These are phyloP conservation scores for Xylaria grammica DNA, from an alignment of 495 filamentous ascomycete genomes.

Conservation along the genomic window DNA sequence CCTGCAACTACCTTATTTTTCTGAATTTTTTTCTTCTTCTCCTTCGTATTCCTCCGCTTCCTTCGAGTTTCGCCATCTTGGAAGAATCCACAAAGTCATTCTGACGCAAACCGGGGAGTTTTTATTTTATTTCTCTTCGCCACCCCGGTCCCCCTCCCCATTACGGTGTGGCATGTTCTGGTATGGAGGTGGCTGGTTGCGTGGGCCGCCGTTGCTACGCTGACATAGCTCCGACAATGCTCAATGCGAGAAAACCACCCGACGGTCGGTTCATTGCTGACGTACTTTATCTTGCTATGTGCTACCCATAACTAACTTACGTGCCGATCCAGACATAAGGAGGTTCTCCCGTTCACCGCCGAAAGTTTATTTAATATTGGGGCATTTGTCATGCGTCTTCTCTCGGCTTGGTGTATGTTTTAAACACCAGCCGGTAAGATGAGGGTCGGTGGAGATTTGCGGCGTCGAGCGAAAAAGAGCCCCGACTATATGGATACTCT, in stretches of 20 bases:
- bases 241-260: not conserved
- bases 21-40: not conserved
- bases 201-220: not conserved
- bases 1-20: no score
- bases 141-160: not conserved
- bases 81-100: not conserved
- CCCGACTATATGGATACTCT: not conserved
- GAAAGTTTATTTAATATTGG: not conserved
- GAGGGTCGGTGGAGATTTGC: not conserved
- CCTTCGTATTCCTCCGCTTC: slow-evolving; percentile 1
- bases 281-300: not conserved
- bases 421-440: not conserved
- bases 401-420: not conserved
- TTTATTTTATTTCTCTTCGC: not conserved
- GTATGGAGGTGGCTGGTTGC: not conserved
- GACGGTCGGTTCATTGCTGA: not conserved
- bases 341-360: not conserved
- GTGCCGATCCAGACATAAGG: not conserved
- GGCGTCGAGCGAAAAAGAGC: slow-evolving; percentile 4
- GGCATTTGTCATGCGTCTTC: not conserved
- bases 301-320: not conserved
- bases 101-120: not conserved
- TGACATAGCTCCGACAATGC: not conserved
- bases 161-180: not conserved
- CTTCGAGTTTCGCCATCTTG: slow-evolving; percentile 5